Evolutionary conservation across 257 asterid species (phyloP), one percentile per base, ranked within the genome.

Genomic region (Solanum raphanifolium): DNA sequence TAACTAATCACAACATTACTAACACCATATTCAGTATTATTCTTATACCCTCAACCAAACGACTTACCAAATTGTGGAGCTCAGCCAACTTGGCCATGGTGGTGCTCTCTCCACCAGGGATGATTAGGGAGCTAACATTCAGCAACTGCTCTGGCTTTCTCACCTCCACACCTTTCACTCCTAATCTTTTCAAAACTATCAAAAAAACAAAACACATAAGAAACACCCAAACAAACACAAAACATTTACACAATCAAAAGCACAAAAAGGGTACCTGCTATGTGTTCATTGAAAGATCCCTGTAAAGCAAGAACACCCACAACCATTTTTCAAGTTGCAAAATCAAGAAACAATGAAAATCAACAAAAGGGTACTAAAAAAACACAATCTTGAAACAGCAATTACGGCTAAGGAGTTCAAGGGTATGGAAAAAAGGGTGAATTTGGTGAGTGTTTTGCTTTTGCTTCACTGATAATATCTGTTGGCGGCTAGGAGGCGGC

Each of bases 101-200:
- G 78, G 99, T 97, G 91, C 99, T 97, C 92, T 97, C 99, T 4
- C 99, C 99, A 65, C 99, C 99, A 1, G 99, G 99, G 46, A 97
- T 97, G 86, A 97, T 97, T 58, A 97, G 98, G 29, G 95, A 96
- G 88, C 85, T 85, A 69, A 97, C 93, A 88, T 79, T 91, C 81
- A 89, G 94, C 41, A 97, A 95, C 94, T 97, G 99, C 85, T 96
- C 98, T 84, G 99, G 95, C 88, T 97, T 97, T 93, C 93, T 94
- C 89, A 97, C 91, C 91, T 95, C 97, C 88, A 96, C 92, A 32
- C 96, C 99, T 88, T 93, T 94, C 93, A 95, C 99, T 87, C 99
- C 99, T 90, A 97, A 75, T 92, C 96, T 94, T 89, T 90, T 95
- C 94, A 97, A 90, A 31, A 89, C 99, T 97, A 94, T 90, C 89